These are phyloP conservation scores for Isoetes taiwanensis DNA, from an alignment of 75 land plant species.

Conservation along the genomic window DNA sequence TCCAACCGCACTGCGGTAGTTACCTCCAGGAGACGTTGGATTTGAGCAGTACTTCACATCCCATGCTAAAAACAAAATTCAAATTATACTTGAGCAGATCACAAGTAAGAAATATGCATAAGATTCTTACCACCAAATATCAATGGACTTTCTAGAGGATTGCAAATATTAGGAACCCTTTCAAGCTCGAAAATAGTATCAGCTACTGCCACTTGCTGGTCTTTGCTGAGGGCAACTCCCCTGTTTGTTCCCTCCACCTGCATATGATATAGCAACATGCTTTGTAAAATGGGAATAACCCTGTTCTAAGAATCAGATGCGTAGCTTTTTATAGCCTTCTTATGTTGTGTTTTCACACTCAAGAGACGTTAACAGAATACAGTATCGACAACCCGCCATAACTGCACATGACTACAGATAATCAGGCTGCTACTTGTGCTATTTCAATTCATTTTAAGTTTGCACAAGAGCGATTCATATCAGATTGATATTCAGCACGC, in stretches of 20 bases:
- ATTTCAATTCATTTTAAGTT: too few relatives aligned
- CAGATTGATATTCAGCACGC: too few relatives aligned
- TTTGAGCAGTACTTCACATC: conserved; percentile 77
- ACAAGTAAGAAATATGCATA: neutral
- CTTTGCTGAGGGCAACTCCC: conserved; percentile 43
- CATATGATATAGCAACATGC: too few relatives aligned
- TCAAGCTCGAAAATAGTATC: conserved; percentile 39
- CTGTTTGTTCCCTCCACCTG: conserved; percentile 63
- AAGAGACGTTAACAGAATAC: too few relatives aligned
- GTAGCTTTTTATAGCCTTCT: too few relatives aligned
- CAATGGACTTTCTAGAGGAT: conserved; percentile 76
- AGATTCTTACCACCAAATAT: conserved; percentile 76
- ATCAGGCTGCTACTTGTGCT: too few relatives aligned
- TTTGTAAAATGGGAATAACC: too few relatives aligned
- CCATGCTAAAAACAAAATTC: conserved; percentile 30
- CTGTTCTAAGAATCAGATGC: too few relatives aligned
- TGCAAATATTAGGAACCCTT: conserved; percentile 36
- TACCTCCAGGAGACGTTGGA: conserved; percentile 91
- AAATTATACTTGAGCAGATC: neutral
- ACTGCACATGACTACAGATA: too few relatives aligned
- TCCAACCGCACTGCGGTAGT: conserved; percentile 71
- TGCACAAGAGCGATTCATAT: too few relatives aligned
- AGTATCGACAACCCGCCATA: too few relatives aligned
- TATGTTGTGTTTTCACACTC: too few relatives aligned
- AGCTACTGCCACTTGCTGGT: conserved; percentile 39